A percentile compares a stretch with the other conserved stretches of the same genome.
These are phyloP conservation scores for Penicillium antarcticum DNA, from an alignment of 495 filamentous ascomycete species.

Conservation along the genomic window DNA sequence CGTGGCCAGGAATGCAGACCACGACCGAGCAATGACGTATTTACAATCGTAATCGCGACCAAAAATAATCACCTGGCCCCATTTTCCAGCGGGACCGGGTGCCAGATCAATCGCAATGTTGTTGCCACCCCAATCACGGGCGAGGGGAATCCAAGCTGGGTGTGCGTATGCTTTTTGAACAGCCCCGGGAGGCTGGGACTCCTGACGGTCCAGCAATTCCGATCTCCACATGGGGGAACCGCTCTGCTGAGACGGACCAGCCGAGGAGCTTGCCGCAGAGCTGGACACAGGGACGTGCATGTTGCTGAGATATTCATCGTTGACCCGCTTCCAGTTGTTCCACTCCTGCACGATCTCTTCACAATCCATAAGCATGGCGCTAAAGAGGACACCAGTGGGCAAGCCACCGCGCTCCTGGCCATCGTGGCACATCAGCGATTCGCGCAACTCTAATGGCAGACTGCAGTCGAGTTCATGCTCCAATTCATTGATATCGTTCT, in stretches of 20 bases:
- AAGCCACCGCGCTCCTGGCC: constrained; percentile 91
- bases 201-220: constrained; percentile 79
- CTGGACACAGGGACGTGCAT: constrained; percentile 56
- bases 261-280: constrained; percentile 62
- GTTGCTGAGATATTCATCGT: constrained; percentile 74
- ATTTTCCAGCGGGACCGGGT: constrained; percentile 83
- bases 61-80: constrained; percentile 96
- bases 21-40: constrained; percentile 91
- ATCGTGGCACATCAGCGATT: constrained; percentile 88
- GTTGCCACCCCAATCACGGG: constrained; percentile 98
- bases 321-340: constrained; percentile 92
- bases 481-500: constrained; percentile 94
- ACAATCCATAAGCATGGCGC: constrained; percentile 93
- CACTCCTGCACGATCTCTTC: constrained; percentile 98
- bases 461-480: constrained; percentile 96
- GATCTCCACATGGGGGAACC: constrained; percentile 72
- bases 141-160: constrained; percentile 92
- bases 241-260: constrained; percentile 49
- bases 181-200: constrained; percentile 79
- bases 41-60: constrained; percentile 98
- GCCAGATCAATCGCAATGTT: constrained; percentile 92
- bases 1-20: constrained; percentile 80
- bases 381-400: constrained; percentile 90
- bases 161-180: constrained; percentile 94
- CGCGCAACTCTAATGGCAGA: constrained; percentile 87